Evolutionary conservation across 1,284 basidiomycete species (phyloP).

Genomic region (Peniophora sp.): DNA sequence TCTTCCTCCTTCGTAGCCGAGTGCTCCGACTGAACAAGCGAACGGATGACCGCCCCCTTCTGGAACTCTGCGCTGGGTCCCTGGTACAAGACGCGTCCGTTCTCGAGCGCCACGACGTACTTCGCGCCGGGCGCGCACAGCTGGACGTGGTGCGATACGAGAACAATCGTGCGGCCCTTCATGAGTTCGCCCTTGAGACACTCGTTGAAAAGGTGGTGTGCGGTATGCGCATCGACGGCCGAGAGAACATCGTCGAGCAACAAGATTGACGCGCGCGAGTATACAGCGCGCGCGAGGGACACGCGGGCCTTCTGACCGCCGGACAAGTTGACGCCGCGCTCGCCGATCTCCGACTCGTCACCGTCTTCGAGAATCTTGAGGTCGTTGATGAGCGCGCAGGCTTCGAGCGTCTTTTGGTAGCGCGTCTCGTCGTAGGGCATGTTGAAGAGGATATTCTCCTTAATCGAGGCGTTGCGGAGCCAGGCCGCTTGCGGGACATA

Average conservation of each 20-base stretch:
- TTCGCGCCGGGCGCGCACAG: conserved; percentile 62
- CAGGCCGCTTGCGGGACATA: conserved; percentile 92
- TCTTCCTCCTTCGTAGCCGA: conserved; percentile 26
- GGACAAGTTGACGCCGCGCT: conserved; percentile 81
- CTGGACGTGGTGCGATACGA: conserved; percentile 90
- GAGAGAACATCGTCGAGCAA: conserved; percentile 88
- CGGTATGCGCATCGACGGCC: conserved; percentile 84
- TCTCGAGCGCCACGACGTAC: conserved; percentile 79
- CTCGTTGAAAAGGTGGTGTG: conserved; percentile 74
- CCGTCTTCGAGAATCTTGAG: conserved; percentile 91
- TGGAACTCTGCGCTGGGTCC: conserved; percentile 67
- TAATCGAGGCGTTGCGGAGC: conserved; percentile 90
- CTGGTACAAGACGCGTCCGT: conserved; percentile 73
- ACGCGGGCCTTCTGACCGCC: conserved; percentile 95
- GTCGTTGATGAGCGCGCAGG: conserved; percentile 70
- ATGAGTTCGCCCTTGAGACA: conserved; percentile 85
- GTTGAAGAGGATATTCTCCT: conserved; percentile 90
- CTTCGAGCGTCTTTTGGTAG: conserved; percentile 72
- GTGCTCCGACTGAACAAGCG: conserved; percentile 59
- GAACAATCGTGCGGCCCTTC: conserved; percentile 69
- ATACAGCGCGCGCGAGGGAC: conserved; percentile 86
- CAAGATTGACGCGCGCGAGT: conserved; percentile 81
- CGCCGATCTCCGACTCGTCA: conserved; percentile 88
- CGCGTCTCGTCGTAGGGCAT: conserved; percentile 73
- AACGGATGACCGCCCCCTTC: conserved; percentile 54